These are phyloP conservation scores for Poa pratensis DNA, from an alignment of 176 grass and related monocot species.

Conservation along the genomic window DNA sequence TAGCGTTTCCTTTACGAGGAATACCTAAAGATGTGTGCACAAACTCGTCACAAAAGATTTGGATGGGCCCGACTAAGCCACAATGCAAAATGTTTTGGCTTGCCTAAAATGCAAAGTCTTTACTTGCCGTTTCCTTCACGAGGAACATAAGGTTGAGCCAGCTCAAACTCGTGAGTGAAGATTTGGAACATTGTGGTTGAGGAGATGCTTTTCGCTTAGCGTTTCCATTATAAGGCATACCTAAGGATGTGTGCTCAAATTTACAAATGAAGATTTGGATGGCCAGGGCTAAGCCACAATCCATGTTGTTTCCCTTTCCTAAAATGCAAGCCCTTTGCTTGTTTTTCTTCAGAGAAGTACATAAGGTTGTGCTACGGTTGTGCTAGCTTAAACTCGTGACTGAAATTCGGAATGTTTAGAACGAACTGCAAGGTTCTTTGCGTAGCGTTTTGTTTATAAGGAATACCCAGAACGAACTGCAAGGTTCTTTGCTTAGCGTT, in stretches of 20 bases:
- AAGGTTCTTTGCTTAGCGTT: no score
- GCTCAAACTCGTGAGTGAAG: neutral
- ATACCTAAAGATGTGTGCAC: neutral
- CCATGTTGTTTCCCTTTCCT: neutral
- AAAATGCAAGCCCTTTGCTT: neutral
- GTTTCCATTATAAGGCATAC: neutral
- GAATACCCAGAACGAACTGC: no score
- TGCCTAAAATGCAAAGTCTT: neutral
- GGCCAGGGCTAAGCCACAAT: neutral
- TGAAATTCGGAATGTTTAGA: neutral
- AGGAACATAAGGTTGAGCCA: no score
- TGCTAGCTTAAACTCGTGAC: no score
- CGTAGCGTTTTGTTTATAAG: no score
- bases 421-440: no score
- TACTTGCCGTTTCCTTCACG: neutral
- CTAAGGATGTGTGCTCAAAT: neutral
- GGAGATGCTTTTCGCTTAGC: neutral
- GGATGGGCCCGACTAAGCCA: neutral
- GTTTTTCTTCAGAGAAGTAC: no score
- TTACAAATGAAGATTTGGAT: neutral
- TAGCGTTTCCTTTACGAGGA: neutral
- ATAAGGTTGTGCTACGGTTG: no score
- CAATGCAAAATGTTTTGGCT: neutral
- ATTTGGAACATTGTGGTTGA: neutral
- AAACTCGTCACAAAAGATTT: no score